Base-by-base conservation (phyloP, 306 rosid genomes). In the Pterocarpus macrocarpus region DNA sequence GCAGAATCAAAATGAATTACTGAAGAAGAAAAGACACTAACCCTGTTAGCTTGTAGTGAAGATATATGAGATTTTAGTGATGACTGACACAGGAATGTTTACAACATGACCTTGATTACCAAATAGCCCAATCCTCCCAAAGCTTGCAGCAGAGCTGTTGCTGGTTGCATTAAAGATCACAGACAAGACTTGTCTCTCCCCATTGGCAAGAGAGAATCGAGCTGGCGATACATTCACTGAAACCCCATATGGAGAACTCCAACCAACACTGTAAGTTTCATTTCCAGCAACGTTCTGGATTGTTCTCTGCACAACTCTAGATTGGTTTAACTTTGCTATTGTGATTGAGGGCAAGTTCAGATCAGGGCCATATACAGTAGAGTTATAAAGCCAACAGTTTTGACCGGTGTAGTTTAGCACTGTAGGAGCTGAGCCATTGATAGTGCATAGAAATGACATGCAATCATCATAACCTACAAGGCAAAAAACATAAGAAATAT, bases 311-410 rank as follows among this genome's bases (percentile, higher is more conserved):
- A 96, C 88, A 8, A 83, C 74, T 82, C 89, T 86, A 14, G 94
- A 88, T 79, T 90, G 90, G 89, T 93, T 86, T 39, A 96, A 84
- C 79, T 64, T 88, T 58, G 98, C 94, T 59, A 96, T 82, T 53
- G 96, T 87, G 85, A 96, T 91, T 61, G 99, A 96, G 9, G 99
- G 99, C 79, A 96, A 55, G 93, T 96, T 96, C 89, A 93, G 85
- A 86, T 93, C 98, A 81, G 90, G 81, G 58, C 94, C 94, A 49
- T 53, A 59, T 61, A 83, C 53, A 35, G 91, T 85, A 34, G 94
- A 88, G 58, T 90, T 92, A 56, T 90, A 88, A 32, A 33, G 41
- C 82, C 45, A 44, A 67, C 99, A 96, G 83, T 82, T 87, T 79
- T 87, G 91, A 76, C 90, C 92, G 0, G 99, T 93, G 91, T 89